Evolutionary conservation across 1,284 basidiomycete species (phyloP).

Genomic region (Cutaneotrichosporon sp.): DNA sequence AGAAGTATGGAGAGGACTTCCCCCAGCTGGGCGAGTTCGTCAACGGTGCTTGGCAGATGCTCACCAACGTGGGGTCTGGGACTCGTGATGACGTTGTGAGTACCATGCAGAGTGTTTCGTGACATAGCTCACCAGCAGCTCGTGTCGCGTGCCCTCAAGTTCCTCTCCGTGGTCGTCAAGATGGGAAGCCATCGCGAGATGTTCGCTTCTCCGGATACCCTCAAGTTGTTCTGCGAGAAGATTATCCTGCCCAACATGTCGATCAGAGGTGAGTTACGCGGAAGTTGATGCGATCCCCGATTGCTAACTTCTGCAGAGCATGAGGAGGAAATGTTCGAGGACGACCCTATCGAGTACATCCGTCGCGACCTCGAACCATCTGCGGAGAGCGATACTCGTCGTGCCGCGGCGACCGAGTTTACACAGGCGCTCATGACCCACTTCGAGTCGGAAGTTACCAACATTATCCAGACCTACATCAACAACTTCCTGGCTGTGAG

Average conservation of each 20-base stretch:
- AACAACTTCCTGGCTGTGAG: slow-evolving; percentile 64
- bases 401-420: slow-evolving; percentile 90
- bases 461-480: slow-evolving; percentile 80
- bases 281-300: background rate
- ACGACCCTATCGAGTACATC: slow-evolving; percentile 94
- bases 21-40: slow-evolving; percentile 76
- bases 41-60: slow-evolving; percentile 86
- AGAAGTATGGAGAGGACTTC: slow-evolving; percentile 85
- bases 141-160: slow-evolving; percentile 86
- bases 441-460: slow-evolving; percentile 75
- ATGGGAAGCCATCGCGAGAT: slow-evolving; percentile 66
- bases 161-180: slow-evolving; percentile 89
- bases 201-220: slow-evolving; percentile 63
- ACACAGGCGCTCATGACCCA: slow-evolving; percentile 78
- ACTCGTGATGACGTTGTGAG: slow-evolving; percentile 69
- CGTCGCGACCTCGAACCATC: slow-evolving; percentile 67
- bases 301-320: slow-evolving; percentile 56
- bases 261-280: slow-evolving; percentile 56
- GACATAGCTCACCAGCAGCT: slow-evolving; percentile 53
- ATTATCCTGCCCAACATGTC: slow-evolving; percentile 91
- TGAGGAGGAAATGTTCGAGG: slow-evolving; percentile 94
- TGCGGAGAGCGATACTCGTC: slow-evolving; percentile 63
- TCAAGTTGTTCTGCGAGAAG: slow-evolving; percentile 77
- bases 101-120: slow-evolving; percentile 10
- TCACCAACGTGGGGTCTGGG: slow-evolving; percentile 62